Conservation (phyloP, 2,329 filamentous ascomycete species). For the Seiridium cupressi region DNA sequence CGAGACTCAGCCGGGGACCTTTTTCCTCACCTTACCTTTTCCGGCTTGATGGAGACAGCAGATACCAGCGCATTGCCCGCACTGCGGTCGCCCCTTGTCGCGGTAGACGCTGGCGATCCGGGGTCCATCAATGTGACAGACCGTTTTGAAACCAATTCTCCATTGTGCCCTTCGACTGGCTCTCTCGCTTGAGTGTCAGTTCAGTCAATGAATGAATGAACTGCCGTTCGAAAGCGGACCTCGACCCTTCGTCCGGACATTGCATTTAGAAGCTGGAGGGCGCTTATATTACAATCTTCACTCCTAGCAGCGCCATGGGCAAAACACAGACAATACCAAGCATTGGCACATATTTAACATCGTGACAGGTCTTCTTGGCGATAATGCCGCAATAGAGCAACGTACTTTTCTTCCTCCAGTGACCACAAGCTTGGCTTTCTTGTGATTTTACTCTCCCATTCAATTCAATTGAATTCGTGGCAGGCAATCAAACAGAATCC, state of each 20-base stretch:
- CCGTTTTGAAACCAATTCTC: no score
- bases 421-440: not conserved
- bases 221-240: no score
- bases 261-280: not conserved
- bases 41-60: no score
- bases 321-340: slow-evolving; percentile 7
- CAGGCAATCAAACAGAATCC: not conserved
- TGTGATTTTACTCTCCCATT: not conserved
- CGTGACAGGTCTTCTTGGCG: not conserved
- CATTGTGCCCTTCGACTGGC: no score
- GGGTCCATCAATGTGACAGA: no score
- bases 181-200: no score
- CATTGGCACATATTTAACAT: slow-evolving; percentile 1
- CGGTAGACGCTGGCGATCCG: no score
- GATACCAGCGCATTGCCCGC: no score
- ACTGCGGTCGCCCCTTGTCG: no score
- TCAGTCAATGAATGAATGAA: no score
- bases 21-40: no score
- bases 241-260: slow-evolving; percentile 1
- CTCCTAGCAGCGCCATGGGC: not conserved
- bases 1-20: not conserved
- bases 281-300: slow-evolving; percentile 1
- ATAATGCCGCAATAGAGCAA: not conserved
- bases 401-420: not conserved
- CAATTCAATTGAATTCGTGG: not conserved